These are phyloP conservation scores for Macrolepiota fuliginosa DNA, from an alignment of 768 basidiomycete genomes.

Conservation along the genomic window DNA sequence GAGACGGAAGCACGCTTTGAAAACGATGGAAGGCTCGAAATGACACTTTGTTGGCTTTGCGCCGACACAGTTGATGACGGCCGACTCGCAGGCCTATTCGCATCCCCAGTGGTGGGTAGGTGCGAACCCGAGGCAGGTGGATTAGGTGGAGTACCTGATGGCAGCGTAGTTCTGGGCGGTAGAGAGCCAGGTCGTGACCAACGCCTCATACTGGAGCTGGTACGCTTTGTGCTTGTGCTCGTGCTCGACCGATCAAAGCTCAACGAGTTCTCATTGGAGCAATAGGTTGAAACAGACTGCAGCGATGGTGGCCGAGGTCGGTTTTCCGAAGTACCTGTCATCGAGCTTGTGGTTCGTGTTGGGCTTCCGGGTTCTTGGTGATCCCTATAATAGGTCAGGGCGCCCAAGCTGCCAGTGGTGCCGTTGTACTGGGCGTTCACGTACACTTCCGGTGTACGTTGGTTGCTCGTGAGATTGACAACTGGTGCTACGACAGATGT, in stretches of 20 bases:
- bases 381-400: constrained; percentile 7
- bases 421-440: constrained; percentile 9
- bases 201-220: constrained; percentile 33
- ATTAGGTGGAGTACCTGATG: constrained; percentile 54
- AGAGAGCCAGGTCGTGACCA: constrained; percentile 54
- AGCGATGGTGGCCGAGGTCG: constrained; percentile 39
- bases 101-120: constrained; percentile 28
- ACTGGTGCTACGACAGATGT: constrained; percentile 18
- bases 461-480: not conserved
- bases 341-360: constrained; percentile 21
- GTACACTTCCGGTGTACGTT: constrained; percentile 17
- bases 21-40: constrained; percentile 46
- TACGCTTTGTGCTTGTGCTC: constrained; percentile 34
- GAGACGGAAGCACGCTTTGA: constrained; percentile 53
- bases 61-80: constrained; percentile 35
- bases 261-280: constrained; percentile 34
- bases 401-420: constrained; percentile 7
- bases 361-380: constrained; percentile 17
- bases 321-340: constrained; percentile 37
- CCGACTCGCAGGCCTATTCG: constrained; percentile 33
- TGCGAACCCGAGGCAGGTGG: constrained; percentile 28
- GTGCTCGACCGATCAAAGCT: constrained; percentile 35
- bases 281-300: constrained; percentile 43
- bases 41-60: constrained; percentile 39
- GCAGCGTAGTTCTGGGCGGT: constrained; percentile 55